Evolutionary conservation across 495 filamentous ascomycete genomes (phyloP).

Genomic region (Poronia punctata): DNA sequence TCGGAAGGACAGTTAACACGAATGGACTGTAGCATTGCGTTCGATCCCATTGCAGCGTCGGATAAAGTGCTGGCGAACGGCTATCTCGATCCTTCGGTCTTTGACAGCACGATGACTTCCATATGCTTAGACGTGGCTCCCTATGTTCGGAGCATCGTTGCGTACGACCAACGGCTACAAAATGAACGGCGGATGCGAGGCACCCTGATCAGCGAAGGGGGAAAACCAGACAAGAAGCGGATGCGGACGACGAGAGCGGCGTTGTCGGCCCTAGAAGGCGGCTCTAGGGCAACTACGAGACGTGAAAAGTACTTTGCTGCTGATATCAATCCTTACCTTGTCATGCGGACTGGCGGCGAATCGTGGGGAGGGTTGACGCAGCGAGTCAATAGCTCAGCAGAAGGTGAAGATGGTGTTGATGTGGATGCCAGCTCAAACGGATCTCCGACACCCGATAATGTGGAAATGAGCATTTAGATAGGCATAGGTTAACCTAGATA

Average conservation of each 20-base stretch:
- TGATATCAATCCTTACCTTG: slow-evolving; percentile 52
- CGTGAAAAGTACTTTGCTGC: slow-evolving; percentile 75
- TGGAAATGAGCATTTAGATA: background rate
- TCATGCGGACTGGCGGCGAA: slow-evolving; percentile 59
- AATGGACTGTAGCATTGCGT: slow-evolving; percentile 42
- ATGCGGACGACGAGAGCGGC: slow-evolving; percentile 72
- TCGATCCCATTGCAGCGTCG: slow-evolving; percentile 49
- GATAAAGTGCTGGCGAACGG: slow-evolving; percentile 31
- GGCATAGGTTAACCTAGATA: background rate
- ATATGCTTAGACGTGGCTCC: slow-evolving; percentile 75
- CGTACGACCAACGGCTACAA: slow-evolving; percentile 63
- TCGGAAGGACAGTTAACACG: slow-evolving; percentile 22
- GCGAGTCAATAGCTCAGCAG: background rate
- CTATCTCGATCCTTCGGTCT: slow-evolving; percentile 52
- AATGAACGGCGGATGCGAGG: slow-evolving; percentile 58
- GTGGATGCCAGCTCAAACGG: background rate
- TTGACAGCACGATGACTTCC: slow-evolving; percentile 58
- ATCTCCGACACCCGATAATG: background rate
- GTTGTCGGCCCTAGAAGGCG: slow-evolving; percentile 76
- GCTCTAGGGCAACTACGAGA: slow-evolving; percentile 61
- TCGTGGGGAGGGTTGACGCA: slow-evolving; percentile 51
- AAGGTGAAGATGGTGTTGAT: background rate
- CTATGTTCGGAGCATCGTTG: slow-evolving; percentile 72
- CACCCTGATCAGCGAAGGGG: slow-evolving; percentile 50
- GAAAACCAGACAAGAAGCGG: slow-evolving; percentile 51